A percentile compares a stretch with the other conserved stretches of the same genome.
Evolutionary conservation across 371 early-diverging fungal species (phyloP).

Genomic region (Mucor velutinosus): DNA sequence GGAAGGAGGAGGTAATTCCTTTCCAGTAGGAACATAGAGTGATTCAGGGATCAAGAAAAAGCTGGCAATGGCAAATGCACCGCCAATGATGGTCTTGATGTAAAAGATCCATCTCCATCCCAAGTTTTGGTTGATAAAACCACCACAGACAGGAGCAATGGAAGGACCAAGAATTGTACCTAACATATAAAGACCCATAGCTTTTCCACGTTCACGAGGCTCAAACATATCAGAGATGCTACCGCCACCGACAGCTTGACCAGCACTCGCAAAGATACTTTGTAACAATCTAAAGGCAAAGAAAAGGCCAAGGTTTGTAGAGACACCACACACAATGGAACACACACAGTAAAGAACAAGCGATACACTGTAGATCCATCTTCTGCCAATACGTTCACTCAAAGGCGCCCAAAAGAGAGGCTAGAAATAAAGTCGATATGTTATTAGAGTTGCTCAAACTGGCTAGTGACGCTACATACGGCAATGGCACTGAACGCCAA

Average conservation of each 20-base stretch:
- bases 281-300: slow-evolving; percentile 42
- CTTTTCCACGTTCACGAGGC: slow-evolving; percentile 36
- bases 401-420: slow-evolving; percentile 43
- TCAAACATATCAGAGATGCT: slow-evolving; percentile 39
- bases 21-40: slow-evolving; percentile 23
- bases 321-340: slow-evolving; percentile 31
- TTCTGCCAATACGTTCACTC: slow-evolving; percentile 40
- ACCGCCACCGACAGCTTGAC: slow-evolving; percentile 42
- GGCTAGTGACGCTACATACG: not conserved
- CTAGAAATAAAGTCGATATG: slow-evolving; percentile 7
- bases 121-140: slow-evolving; percentile 47
- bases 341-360: slow-evolving; percentile 26
- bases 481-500: slow-evolving; percentile 19
- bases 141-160: slow-evolving; percentile 57
- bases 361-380: slow-evolving; percentile 15
- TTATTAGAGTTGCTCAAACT: too few species aligned
- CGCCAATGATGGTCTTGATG: slow-evolving; percentile 52
- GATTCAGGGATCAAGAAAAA: slow-evolving; percentile 56
- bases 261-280: slow-evolving; percentile 35
- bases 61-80: slow-evolving; percentile 36
- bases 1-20: not conserved
- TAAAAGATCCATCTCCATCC: slow-evolving; percentile 65
- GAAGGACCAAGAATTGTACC: slow-evolving; percentile 56
- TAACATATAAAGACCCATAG: slow-evolving; percentile 39
- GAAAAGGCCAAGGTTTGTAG: slow-evolving; percentile 31